These are phyloP conservation scores for Trichoderma parareesei DNA, from an alignment of 495 filamentous ascomycete genomes.

Conservation along the genomic window DNA sequence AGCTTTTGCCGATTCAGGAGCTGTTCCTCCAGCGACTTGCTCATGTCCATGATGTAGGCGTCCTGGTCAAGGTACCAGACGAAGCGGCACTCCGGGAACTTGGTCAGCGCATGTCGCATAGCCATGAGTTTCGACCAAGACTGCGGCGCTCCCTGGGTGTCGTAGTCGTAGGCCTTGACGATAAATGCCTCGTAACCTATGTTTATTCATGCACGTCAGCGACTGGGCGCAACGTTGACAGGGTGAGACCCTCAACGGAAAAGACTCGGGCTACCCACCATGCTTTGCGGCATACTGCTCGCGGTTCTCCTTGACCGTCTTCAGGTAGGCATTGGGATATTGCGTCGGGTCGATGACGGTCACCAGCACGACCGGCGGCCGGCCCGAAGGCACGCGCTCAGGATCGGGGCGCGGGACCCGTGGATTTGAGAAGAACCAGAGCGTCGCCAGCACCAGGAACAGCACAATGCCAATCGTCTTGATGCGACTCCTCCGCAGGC, in stretches of 20 bases:
- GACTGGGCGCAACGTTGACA: neutral
- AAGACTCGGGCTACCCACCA: slow-evolving; percentile 47
- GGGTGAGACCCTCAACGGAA: neutral
- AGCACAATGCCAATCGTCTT: slow-evolving; percentile 52
- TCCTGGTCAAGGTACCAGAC: slow-evolving; percentile 81
- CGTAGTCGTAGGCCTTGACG: slow-evolving; percentile 65
- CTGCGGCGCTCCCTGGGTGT: slow-evolving; percentile 53
- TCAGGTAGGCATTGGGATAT: slow-evolving; percentile 54
- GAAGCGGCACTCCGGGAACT: slow-evolving; percentile 61
- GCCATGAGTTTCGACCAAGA: slow-evolving; percentile 79
- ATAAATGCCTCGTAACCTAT: slow-evolving; percentile 86
- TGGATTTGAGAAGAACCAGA: slow-evolving; percentile 55
- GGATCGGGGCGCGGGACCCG: slow-evolving; percentile 28
- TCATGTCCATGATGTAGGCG: slow-evolving; percentile 83
- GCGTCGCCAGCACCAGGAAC: slow-evolving; percentile 46
- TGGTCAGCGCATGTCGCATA: slow-evolving; percentile 81
- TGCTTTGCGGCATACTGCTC: slow-evolving; percentile 79
- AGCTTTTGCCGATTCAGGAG: slow-evolving; percentile 59
- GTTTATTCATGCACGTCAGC: neutral
- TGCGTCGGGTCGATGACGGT: slow-evolving; percentile 65
- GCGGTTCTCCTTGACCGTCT: slow-evolving; percentile 72
- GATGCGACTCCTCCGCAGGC: slow-evolving; percentile 57
- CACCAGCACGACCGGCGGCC: slow-evolving; percentile 77
- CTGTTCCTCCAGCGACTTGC: slow-evolving; percentile 56
- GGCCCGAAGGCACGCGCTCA: slow-evolving; percentile 42